Evolutionary conservation across 495 filamentous ascomycete genomes (phyloP).

Genomic region (Talaromyces liani): DNA sequence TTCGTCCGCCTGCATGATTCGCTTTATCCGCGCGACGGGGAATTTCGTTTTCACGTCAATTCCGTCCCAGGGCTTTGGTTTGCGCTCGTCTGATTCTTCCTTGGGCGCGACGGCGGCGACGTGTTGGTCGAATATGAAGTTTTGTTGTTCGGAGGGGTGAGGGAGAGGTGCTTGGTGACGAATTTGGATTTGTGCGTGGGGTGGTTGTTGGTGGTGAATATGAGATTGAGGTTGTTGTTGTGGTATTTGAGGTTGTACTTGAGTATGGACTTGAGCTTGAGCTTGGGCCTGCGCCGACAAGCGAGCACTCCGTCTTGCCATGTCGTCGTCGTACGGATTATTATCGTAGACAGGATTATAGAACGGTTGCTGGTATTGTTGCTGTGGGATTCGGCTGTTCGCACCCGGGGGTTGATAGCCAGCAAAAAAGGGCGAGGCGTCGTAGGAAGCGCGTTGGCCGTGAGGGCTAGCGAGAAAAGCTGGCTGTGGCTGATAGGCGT

Average conservation of each 20-base stretch:
- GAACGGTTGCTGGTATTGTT: slow-evolving; percentile 12
- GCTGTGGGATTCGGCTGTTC: slow-evolving; percentile 19
- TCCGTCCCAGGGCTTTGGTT: slow-evolving; percentile 24
- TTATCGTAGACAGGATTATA: slow-evolving; percentile 14
- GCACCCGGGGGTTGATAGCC: slow-evolving; percentile 23
- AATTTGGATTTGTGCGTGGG: background rate
- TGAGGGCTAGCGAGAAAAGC: slow-evolving; percentile 24
- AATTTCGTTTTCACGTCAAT: slow-evolving; percentile 91
- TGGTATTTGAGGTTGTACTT: background rate
- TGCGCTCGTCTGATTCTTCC: slow-evolving; percentile 15
- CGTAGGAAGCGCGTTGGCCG: slow-evolving; percentile 37
- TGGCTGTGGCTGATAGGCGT: slow-evolving; percentile 30
- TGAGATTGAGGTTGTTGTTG: background rate
- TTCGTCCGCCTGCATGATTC: slow-evolving; percentile 99
- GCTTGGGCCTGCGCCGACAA: slow-evolving; percentile 16
- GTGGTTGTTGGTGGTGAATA: background rate
- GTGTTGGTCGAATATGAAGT: slow-evolving; percentile 6
- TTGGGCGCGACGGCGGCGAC: slow-evolving; percentile 4
- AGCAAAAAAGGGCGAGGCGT: slow-evolving; percentile 32
- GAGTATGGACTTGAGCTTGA: slow-evolving; percentile 1
- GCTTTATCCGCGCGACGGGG: slow-evolving; percentile 94
- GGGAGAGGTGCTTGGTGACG: slow-evolving; percentile 8
- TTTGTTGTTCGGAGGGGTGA: background rate
- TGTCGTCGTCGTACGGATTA: slow-evolving; percentile 26
- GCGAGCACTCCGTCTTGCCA: slow-evolving; percentile 41